phyloP scores from a whole-genome alignment of 768 basidiomycete genomes.

The Auricularia cornea region DNA sequence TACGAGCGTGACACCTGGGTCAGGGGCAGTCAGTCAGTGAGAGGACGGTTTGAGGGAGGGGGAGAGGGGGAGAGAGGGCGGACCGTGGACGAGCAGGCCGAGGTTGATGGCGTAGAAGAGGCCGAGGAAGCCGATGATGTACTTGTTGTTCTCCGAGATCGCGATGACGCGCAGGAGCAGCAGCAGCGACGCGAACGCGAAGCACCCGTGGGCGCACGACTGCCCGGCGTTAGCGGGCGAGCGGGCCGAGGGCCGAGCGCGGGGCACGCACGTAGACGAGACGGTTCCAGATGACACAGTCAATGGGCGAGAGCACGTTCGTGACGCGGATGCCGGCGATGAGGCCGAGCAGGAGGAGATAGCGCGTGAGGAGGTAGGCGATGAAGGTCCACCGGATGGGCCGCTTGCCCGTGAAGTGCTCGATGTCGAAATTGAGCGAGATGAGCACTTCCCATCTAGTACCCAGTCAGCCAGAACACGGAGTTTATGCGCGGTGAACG shows the following conservation, averaged over 20 bases:
- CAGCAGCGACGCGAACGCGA: neutral
- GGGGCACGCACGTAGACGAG: neutral
- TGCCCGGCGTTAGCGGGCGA: neutral
- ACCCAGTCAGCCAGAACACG: no score
- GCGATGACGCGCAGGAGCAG: neutral
- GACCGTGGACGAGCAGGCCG: neutral
- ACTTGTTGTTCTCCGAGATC: neutral
- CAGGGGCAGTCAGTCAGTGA: neutral
- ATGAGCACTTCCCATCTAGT: neutral
- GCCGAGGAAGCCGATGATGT: neutral
- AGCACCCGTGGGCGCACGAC: neutral
- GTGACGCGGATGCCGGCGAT: slow-evolving; percentile 31
- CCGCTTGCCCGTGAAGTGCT: slow-evolving; percentile 50
- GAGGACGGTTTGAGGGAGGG: no score
- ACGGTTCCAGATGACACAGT: slow-evolving; percentile 20
- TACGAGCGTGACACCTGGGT: neutral
- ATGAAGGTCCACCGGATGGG: slow-evolving; percentile 26
- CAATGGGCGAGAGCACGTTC: slow-evolving; percentile 62
- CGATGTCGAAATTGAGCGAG: slow-evolving; percentile 20
- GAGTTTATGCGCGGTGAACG: no score
- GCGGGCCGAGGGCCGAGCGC: neutral
- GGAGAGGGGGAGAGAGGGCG: neutral
- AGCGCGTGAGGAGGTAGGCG: neutral
- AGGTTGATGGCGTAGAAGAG: neutral
- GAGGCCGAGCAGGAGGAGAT: neutral